These are phyloP conservation scores for Fusarium buxicola DNA, from an alignment of 2,329 filamentous ascomycete genomes.

Conservation along the genomic window DNA sequence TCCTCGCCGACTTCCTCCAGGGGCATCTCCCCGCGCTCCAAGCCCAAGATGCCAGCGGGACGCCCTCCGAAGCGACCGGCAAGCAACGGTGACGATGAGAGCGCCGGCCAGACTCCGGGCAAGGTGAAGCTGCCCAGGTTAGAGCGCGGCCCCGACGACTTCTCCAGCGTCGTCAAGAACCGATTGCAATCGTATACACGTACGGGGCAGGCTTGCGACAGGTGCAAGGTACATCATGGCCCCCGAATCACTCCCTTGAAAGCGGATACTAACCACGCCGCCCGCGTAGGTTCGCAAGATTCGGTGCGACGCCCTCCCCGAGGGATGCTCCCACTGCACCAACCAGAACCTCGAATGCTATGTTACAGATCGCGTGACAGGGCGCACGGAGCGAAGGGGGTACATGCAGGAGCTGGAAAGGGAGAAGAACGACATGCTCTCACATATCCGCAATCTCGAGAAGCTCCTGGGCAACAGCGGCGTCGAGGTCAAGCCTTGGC, in stretches of 20 bases:
- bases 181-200: conserved; percentile 66
- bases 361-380: conserved; percentile 88
- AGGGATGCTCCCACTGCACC: conserved; percentile 84
- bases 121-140: conserved; percentile 64
- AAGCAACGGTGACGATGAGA: conserved; percentile 48
- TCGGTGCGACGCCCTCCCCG: conserved; percentile 82
- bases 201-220: conserved; percentile 88
- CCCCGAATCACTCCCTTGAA: neutral
- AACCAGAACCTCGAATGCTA: conserved; percentile 82
- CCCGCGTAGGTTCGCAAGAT: conserved; percentile 79
- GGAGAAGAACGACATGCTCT: conserved; percentile 74
- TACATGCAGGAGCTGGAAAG: conserved; percentile 82
- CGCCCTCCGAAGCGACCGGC: conserved; percentile 41
- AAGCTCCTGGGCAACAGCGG: conserved; percentile 71
- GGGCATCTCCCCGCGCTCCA: conserved; percentile 35
- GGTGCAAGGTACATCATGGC: conserved; percentile 76
- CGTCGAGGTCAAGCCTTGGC: conserved; percentile 68
- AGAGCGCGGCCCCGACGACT: conserved; percentile 62
- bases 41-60: conserved; percentile 41
- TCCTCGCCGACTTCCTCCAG: conserved; percentile 34
- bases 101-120: conserved; percentile 40
- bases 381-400: conserved; percentile 81
- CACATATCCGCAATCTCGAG: conserved; percentile 76
- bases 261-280: conserved; percentile 20
- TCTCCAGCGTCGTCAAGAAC: conserved; percentile 67